phyloP scores from a whole-genome alignment of 164 flowering plant genomes.

The Dillenia turbinata region DNA sequence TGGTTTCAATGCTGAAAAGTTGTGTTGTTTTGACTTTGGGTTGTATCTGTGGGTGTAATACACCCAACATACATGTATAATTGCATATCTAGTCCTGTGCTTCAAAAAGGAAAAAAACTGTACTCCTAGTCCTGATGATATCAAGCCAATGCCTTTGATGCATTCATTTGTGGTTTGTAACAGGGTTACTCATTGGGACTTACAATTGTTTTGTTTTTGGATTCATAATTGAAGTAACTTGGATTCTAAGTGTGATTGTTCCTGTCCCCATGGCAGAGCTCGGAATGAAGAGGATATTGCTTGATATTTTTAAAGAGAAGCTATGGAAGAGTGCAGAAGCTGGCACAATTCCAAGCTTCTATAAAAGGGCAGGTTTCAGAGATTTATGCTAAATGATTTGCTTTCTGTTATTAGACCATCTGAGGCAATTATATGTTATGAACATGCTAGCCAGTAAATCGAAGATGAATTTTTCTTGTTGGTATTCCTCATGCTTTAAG shows the following conservation, averaged over 20 bases:
- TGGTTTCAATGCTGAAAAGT: no score
- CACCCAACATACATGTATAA: no score
- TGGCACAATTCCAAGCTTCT: conserved; percentile 84
- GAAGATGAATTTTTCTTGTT: not conserved
- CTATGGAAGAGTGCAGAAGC: conserved; percentile 87
- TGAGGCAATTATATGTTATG: not conserved
- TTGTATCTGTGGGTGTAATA: no score
- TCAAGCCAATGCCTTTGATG: no score
- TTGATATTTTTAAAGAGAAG: conserved; percentile 93
- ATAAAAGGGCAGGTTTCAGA: conserved; percentile 59
- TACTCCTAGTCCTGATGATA: no score
- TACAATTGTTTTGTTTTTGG: no score
- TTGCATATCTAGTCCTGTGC: no score
- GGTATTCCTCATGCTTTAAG: not conserved
- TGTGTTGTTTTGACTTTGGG: no score
- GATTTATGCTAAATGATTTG: conserved; percentile 10
- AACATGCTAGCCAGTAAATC: not conserved
- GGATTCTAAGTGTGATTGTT: not conserved
- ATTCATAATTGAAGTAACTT: not conserved
- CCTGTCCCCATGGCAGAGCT: conserved; percentile 54
- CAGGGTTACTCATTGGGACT: no score
- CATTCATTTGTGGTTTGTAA: no score
- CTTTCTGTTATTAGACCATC: conserved; percentile 6
- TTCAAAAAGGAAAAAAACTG: no score
- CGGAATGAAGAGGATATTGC: conserved; percentile 89